These are phyloP conservation scores for Neobulgaria alba DNA, from an alignment of 2,329 filamentous ascomycete genomes.

Conservation along the genomic window DNA sequence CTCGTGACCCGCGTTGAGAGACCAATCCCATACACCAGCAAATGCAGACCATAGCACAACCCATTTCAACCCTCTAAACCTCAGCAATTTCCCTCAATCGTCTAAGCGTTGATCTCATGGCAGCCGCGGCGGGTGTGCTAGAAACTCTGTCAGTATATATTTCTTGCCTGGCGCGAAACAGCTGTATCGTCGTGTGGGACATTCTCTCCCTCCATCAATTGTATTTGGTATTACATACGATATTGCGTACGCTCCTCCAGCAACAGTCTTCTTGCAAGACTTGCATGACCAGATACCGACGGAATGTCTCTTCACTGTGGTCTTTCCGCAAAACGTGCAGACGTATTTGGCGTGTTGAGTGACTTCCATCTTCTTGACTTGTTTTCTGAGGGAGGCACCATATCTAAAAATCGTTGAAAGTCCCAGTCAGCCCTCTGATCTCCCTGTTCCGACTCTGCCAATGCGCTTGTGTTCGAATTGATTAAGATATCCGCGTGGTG, in stretches of 20 bases:
- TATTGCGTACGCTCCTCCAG: constrained; percentile 89
- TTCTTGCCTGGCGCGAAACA: no score
- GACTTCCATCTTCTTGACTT: constrained; percentile 99
- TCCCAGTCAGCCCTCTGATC: constrained; percentile 14
- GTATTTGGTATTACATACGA: no score
- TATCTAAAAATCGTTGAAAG: constrained; percentile 50
- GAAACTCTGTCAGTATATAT: constrained; percentile 13
- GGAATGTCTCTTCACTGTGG: constrained; percentile 79
- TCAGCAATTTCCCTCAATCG: constrained; percentile 96
- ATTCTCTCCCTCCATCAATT: no score
- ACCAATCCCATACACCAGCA: constrained; percentile 29
- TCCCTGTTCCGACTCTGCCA: background rate
- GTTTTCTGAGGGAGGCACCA: constrained; percentile 98
- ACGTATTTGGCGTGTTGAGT: constrained; percentile 95
- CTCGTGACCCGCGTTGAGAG: constrained; percentile 21
- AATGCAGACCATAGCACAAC: constrained; percentile 25
- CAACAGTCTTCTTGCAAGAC: constrained; percentile 88
- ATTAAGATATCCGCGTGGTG: background rate
- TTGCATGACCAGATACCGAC: constrained; percentile 97
- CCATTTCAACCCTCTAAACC: constrained; percentile 53
- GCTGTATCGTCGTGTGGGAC: no score
- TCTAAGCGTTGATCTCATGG: constrained; percentile 92
- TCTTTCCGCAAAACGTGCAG: constrained; percentile 99
- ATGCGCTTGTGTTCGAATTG: background rate
- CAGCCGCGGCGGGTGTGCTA: constrained; percentile 85